Conservation (phyloP, 169 alveolate genomes). For the Plasmodium cynomolgi region DNA sequence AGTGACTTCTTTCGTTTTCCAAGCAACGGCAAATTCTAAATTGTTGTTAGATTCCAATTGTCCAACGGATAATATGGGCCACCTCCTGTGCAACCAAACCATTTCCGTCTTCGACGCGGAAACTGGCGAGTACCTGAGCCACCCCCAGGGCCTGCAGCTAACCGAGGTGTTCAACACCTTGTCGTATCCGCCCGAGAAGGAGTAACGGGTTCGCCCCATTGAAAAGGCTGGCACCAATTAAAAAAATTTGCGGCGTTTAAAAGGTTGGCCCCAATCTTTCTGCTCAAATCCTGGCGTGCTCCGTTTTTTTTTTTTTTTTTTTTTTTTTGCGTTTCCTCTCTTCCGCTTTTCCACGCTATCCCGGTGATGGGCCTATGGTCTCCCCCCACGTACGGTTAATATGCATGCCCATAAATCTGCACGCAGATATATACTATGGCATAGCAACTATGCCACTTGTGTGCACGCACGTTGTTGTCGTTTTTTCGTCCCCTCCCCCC, state of each 20-base stretch:
- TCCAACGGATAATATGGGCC: conserved; percentile 70
- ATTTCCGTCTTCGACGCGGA: conserved; percentile 71
- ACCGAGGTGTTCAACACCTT: conserved; percentile 29
- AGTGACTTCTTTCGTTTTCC: conserved; percentile 60
- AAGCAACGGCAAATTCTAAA: conserved; percentile 33
- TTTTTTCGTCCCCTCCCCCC: not conserved
- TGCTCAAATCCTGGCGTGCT: not conserved
- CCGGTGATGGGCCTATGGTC: not conserved
- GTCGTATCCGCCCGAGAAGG: conserved; percentile 65
- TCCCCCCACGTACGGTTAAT: not conserved
- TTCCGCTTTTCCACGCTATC: not conserved
- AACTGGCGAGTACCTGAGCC: conserved; percentile 70
- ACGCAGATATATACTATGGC: not conserved
- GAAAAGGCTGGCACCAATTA: not conserved
- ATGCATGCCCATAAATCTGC: not conserved
- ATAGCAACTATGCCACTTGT: not conserved
- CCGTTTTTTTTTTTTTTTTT: not conserved
- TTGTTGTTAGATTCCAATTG: conserved; percentile 55
- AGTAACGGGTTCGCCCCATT: conserved; percentile 1
- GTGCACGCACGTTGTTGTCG: not conserved
- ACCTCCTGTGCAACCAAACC: conserved; percentile 46
- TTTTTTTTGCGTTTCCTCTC: not conserved
- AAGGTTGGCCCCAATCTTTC: not conserved
- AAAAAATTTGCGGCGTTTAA: not conserved
- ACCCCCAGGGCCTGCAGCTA: conserved; percentile 67